A percentile compares a stretch with the other conserved stretches of the same genome.
phyloP scores from a whole-genome alignment of 2,329 filamentous ascomycete species.

The Dichotomopilus funicola region DNA sequence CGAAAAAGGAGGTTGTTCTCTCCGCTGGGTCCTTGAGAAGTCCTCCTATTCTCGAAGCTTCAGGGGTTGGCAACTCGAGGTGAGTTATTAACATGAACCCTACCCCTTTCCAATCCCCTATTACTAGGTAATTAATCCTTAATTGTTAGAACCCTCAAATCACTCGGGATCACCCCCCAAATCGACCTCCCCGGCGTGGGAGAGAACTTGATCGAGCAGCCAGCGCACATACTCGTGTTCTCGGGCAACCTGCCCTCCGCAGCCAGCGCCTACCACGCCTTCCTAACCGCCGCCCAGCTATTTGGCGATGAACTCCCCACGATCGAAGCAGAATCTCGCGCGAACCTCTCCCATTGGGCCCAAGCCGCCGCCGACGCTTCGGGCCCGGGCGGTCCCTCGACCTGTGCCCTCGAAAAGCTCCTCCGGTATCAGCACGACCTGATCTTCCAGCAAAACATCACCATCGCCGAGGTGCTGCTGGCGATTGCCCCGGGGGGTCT shows the following conservation, averaged over 20 bases:
- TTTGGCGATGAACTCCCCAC: neutral
- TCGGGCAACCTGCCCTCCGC: neutral
- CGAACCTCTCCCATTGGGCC: neutral
- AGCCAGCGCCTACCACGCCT: neutral
- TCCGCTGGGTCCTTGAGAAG: constrained; percentile 1
- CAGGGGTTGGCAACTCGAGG: constrained; percentile 2
- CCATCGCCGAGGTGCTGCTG: neutral
- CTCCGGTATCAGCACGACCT: constrained; percentile 1
- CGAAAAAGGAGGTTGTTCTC: neutral
- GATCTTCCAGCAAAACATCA: constrained; percentile 1
- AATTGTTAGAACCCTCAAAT: neutral
- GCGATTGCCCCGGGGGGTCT: neutral
- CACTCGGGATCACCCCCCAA: neutral
- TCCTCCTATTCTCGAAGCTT: neutral
- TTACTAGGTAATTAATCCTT: no score
- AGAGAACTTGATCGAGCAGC: neutral
- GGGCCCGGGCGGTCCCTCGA: neutral
- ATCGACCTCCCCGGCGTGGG: constrained; percentile 2
- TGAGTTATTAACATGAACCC: neutral
- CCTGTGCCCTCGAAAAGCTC: neutral
- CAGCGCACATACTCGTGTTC: neutral
- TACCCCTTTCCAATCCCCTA: no score
- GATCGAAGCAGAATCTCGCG: neutral
- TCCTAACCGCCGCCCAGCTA: neutral
- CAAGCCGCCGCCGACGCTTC: constrained; percentile 2